These are phyloP conservation scores for Aplosporella prunicola DNA, from an alignment of 2,329 filamentous ascomycete species.

Conservation along the genomic window DNA sequence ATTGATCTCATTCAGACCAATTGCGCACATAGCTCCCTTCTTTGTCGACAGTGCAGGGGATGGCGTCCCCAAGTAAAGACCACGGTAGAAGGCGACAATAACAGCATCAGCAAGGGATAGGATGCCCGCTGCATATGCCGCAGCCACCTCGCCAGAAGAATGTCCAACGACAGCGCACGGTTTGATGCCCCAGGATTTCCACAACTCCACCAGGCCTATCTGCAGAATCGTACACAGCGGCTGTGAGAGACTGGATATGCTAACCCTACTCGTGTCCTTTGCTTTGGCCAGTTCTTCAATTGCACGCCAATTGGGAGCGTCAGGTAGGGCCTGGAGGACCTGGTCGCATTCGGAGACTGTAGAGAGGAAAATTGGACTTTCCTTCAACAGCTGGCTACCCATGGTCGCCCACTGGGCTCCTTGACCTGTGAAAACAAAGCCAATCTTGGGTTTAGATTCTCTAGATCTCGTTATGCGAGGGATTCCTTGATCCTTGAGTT, in stretches of 20 bases:
- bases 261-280: conserved; percentile 13
- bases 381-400: conserved; percentile 8
- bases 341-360: conserved; percentile 20
- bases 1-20: conserved; percentile 8
- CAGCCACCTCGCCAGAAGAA: conserved; percentile 33
- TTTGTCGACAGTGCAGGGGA: conserved; percentile 4
- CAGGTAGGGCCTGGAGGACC: too few relatives aligned
- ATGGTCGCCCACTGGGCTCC: conserved; percentile 19
- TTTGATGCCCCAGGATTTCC: conserved; percentile 18
- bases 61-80: conserved; percentile 4
- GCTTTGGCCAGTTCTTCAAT: conserved; percentile 19
- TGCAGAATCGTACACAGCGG: conserved; percentile 30
- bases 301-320: conserved; percentile 13
- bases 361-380: conserved; percentile 14
- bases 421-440: conserved; percentile 26
- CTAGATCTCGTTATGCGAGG: too few relatives aligned
- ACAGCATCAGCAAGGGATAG: conserved; percentile 16
- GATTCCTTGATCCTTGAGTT: too few relatives aligned
- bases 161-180: conserved; percentile 32
- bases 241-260: conserved; percentile 17
- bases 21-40: conserved; percentile 27
- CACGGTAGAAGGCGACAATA: conserved; percentile 17
- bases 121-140: conserved; percentile 25
- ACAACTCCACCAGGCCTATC: conserved; percentile 22
- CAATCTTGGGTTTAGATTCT: conserved; percentile 17